Percentiles rank a stretch among this genome's conserved stretches.
Conservation (phyloP, 176 grass and related monocot species). For the Stipa capillata region DNA sequence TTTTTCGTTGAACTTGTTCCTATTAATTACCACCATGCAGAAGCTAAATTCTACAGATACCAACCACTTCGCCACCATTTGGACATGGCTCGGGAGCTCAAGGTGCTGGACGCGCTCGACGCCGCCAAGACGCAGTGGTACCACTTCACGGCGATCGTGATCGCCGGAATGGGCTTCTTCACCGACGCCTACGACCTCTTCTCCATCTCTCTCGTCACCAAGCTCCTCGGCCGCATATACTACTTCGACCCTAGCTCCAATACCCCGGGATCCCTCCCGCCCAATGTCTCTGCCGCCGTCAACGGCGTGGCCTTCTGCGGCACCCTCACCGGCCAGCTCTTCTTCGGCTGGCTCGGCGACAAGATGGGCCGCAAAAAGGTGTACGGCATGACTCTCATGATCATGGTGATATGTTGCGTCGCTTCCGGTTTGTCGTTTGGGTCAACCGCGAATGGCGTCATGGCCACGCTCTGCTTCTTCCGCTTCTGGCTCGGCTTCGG, state of each 20-base stretch:
- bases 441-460: neutral
- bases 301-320: conserved; percentile 60
- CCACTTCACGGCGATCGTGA: conserved; percentile 37
- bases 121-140: conserved; percentile 44
- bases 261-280: conserved; percentile 19
- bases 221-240: conserved; percentile 41
- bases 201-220: conserved; percentile 51
- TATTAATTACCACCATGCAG: too few relatives aligned
- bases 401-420: conserved; percentile 3
- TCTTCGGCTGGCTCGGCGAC: conserved; percentile 79
- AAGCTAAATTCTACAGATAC: too few relatives aligned
- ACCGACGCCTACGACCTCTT: conserved; percentile 85
- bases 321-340: conserved; percentile 48
- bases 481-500: conserved; percentile 58
- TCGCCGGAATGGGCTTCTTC: conserved; percentile 58
- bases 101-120: conserved; percentile 38
- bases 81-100: neutral
- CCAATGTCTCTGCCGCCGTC: conserved; percentile 38
- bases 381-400: neutral
- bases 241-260: conserved; percentile 15
- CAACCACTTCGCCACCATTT: too few relatives aligned
- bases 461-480: conserved; percentile 46
- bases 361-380: conserved; percentile 44
- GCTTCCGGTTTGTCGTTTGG: neutral
- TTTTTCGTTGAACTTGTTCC: too few relatives aligned